Evolutionary conservation across 768 basidiomycete species (phyloP).

Genomic region (Chalciporus sphaerocephalus): DNA sequence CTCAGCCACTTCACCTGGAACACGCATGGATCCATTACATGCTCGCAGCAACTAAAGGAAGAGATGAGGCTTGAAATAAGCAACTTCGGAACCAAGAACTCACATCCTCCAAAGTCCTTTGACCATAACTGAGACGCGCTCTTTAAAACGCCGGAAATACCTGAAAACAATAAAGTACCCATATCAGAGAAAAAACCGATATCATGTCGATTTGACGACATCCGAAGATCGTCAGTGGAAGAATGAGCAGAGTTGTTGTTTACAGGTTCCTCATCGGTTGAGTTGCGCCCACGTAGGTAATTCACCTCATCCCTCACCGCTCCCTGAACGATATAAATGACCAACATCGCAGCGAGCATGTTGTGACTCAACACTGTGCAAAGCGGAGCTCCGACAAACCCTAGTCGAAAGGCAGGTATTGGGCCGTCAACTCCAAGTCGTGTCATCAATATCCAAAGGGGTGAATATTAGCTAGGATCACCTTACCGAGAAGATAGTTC

Average conservation of each 20-base stretch:
- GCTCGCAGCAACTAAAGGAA: slow-evolving; percentile 17
- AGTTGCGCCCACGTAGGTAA: slow-evolving; percentile 10
- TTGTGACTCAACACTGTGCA: slow-evolving; percentile 28
- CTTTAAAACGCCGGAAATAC: slow-evolving; percentile 18
- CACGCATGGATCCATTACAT: slow-evolving; percentile 14
- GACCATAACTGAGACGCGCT: slow-evolving; percentile 28
- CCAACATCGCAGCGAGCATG: slow-evolving; percentile 15
- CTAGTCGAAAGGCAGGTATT: slow-evolving; percentile 24
- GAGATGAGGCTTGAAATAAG: slow-evolving; percentile 3
- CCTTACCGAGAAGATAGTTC: slow-evolving; percentile 26
- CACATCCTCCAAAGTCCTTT: slow-evolving; percentile 26
- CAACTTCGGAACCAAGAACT: slow-evolving; percentile 1
- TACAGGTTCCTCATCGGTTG: slow-evolving; percentile 7
- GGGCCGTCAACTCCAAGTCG: slow-evolving; percentile 19
- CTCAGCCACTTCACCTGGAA: slow-evolving; percentile 4
- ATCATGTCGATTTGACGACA: background rate
- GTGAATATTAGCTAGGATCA: background rate
- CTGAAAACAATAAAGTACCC: slow-evolving; percentile 13
- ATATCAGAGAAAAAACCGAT: slow-evolving; percentile 14
- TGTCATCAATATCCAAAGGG: background rate
- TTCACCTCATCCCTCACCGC: slow-evolving; percentile 18
- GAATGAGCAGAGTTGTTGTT: background rate
- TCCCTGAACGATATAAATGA: slow-evolving; percentile 21
- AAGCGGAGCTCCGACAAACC: slow-evolving; percentile 25
- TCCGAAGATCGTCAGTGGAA: background rate